These are phyloP conservation scores for Punctularia strigosozonata DNA, from an alignment of 768 basidiomycete genomes.

Conservation along the genomic window DNA sequence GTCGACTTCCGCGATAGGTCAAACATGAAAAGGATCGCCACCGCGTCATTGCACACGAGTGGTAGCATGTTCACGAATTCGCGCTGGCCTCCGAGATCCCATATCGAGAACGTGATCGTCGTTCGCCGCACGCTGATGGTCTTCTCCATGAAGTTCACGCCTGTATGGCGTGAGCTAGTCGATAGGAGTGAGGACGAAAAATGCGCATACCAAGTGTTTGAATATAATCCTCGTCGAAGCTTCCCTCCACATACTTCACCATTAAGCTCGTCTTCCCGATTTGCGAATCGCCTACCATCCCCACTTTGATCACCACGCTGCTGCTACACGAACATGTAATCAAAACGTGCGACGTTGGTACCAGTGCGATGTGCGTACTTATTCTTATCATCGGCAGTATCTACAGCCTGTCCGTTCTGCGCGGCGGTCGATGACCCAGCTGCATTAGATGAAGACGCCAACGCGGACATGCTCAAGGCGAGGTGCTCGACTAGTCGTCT, in stretches of 20 bases:
- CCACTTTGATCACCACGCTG: conserved; percentile 95
- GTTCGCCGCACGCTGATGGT: conserved; percentile 97
- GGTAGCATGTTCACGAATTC: conserved; percentile 99
- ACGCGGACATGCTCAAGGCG: conserved; percentile 15
- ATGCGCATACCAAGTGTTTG: conserved; percentile 96
- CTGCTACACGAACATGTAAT: conserved; percentile 1
- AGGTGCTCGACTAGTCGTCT: conserved; percentile 1
- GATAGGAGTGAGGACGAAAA: conserved; percentile 6
- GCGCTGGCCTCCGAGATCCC: conserved; percentile 94
- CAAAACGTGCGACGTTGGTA: conserved; percentile 3
- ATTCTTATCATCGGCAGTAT: conserved; percentile 54
- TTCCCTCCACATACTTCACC: conserved; percentile 99
- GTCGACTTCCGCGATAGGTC: conserved; percentile 96
- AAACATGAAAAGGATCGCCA: conserved; percentile 99
- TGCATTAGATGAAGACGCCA: conserved; percentile 38
- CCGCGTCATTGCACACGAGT: conserved; percentile 97
- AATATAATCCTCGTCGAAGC: conserved; percentile 98
- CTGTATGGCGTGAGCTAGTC: conserved; percentile 18
- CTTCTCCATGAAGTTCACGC: conserved; percentile 99
- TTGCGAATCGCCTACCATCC: conserved; percentile 99
- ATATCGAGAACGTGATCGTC: conserved; percentile 98
- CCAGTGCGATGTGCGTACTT: conserved; percentile 37
- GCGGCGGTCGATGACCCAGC: conserved; percentile 33
- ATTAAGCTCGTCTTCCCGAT: conserved; percentile 99
- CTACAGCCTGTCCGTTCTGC: conserved; percentile 40